Evolutionary conservation across 2,329 filamentous ascomycete species (phyloP).

Genomic region (Aspergillus sclerotialis): DNA sequence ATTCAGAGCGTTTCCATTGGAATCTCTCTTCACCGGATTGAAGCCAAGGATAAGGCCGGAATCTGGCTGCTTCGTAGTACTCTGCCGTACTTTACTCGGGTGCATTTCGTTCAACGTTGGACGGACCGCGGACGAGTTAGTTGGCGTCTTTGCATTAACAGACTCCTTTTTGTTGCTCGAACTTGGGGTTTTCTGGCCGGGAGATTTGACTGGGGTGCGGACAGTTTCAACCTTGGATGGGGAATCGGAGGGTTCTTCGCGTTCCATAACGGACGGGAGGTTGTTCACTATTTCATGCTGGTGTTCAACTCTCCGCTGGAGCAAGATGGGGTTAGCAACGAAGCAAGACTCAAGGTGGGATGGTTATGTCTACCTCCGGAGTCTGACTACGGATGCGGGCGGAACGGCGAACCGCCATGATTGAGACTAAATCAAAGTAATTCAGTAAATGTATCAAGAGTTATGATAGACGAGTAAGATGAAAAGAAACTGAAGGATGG

Average conservation of each 20-base stretch:
- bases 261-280: constrained; percentile 41
- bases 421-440: constrained; percentile 3
- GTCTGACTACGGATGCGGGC: constrained; percentile 31
- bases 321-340: neutral
- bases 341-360: constrained; percentile 5
- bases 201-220: constrained; percentile 17
- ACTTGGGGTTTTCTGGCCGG: constrained; percentile 23
- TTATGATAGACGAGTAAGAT: neutral
- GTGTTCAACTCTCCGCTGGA: too few species aligned
- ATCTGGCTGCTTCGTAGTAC: constrained; percentile 67
- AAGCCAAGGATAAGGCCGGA: constrained; percentile 79
- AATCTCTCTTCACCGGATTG: constrained; percentile 56
- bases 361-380: constrained; percentile 21
- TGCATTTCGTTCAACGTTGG: constrained; percentile 81
- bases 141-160: constrained; percentile 25
- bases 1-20: constrained; percentile 28
- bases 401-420: constrained; percentile 35
- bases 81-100: constrained; percentile 70
- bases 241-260: constrained; percentile 36
- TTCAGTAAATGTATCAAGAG: neutral
- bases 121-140: constrained; percentile 58
- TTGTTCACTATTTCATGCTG: constrained; percentile 18
- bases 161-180: constrained; percentile 17
- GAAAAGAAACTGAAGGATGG: neutral
- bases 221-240: constrained; percentile 11